A percentile compares a stretch with the other conserved stretches of the same genome.
phyloP scores from a whole-genome alignment of 345 rosid genomes.

The Laguncularia racemosa region DNA sequence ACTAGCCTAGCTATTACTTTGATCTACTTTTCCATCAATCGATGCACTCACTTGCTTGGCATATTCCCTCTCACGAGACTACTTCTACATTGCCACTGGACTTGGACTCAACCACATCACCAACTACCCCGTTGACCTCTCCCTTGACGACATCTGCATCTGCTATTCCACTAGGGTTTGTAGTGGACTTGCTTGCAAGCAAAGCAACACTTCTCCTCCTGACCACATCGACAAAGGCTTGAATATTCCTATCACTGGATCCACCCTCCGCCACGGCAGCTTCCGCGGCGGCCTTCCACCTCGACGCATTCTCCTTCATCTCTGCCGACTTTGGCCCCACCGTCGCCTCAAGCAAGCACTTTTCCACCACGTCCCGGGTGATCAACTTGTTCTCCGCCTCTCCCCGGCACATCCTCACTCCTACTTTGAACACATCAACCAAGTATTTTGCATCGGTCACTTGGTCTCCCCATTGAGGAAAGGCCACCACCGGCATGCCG shows the following conservation, averaged over 20 bases:
- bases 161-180: background rate
- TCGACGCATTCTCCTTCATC: conserved; percentile 32
- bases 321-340: conserved; percentile 46
- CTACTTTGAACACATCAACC: conserved; percentile 49
- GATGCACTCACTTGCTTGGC: too few relatives aligned
- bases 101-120: background rate
- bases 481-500: conserved; percentile 60
- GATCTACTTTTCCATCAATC: too few relatives aligned
- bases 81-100: background rate
- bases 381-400: conserved; percentile 44
- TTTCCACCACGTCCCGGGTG: conserved; percentile 56
- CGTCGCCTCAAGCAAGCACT: conserved; percentile 49
- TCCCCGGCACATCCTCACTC: conserved; percentile 65
- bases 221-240: conserved; percentile 33
- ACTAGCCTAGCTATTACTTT: too few relatives aligned
- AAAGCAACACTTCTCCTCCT: conserved; percentile 11
- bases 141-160: background rate
- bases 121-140: background rate
- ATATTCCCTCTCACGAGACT: background rate
- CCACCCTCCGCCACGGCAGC: conserved; percentile 29
- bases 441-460: conserved; percentile 63
- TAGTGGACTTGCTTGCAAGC: background rate
- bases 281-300: conserved; percentile 27
- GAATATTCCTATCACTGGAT: conserved; percentile 38
- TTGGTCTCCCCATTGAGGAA: conserved; percentile 88